phyloP scores from a whole-genome alignment of 345 rosid species.

The Anacardium occidentale region DNA sequence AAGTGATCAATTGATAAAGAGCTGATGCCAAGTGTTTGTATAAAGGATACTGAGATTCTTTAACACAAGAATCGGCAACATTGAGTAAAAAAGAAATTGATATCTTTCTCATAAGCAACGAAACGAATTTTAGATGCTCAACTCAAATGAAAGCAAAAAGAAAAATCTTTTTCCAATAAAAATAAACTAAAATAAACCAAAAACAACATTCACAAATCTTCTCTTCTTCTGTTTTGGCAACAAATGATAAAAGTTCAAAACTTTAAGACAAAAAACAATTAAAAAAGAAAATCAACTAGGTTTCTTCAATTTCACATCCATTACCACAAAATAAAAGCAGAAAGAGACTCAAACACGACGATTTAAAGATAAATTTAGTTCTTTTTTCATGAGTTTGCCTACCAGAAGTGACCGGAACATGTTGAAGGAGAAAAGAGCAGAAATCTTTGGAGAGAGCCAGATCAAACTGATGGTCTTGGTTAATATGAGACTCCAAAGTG shows the following conservation, averaged over 20 bases:
- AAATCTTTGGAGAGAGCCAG: conserved; percentile 39
- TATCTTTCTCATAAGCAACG: neutral
- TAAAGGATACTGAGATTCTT: conserved; percentile 32
- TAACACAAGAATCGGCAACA: conserved; percentile 16
- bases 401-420: conserved; percentile 17
- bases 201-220: neutral
- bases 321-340: neutral
- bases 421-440: conserved; percentile 38
- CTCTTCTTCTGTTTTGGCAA: neutral
- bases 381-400: neutral
- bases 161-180: neutral
- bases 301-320: neutral
- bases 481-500: conserved; percentile 38
- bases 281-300: neutral
- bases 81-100: conserved; percentile 4
- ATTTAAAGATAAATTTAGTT: neutral
- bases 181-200: neutral
- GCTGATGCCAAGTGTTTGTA: conserved; percentile 48
- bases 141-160: neutral
- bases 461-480: conserved; percentile 31
- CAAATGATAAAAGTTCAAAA: neutral
- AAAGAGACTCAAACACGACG: neutral
- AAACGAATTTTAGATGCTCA: neutral
- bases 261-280: neutral
- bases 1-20: conserved; percentile 40